These are phyloP conservation scores for Nicotiana rustica DNA, from an alignment of 305 asterid species.

Conservation along the genomic window DNA sequence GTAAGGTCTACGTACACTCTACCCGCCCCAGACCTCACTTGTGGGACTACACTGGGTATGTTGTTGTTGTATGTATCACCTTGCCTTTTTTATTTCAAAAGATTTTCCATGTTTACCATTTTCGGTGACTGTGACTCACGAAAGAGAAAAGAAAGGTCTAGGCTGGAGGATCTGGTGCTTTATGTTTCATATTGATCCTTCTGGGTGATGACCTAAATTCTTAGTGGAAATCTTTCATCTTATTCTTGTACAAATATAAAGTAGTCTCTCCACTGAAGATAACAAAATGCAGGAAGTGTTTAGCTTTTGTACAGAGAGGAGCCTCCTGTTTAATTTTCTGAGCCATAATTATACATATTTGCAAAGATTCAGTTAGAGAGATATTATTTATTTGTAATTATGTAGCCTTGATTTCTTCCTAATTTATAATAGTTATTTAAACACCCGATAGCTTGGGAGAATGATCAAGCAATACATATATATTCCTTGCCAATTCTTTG, in stretches of 20 bases:
- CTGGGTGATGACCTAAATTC: neutral
- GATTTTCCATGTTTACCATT: neutral
- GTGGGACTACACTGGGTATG: no score
- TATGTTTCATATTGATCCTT: neutral
- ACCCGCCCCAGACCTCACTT: no score
- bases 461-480: conserved; percentile 11
- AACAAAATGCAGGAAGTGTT: neutral
- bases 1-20: no score
- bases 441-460: neutral
- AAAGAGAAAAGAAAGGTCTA: neutral
- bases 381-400: no score
- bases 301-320: neutral
- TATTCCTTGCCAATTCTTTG: conserved; percentile 7
- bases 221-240: neutral
- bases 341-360: neutral
- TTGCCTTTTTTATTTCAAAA: neutral
- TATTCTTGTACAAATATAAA: neutral
- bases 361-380: no score
- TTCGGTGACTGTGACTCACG: neutral
- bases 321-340: neutral
- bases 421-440: neutral
- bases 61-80: no score
- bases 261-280: neutral
- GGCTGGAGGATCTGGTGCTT: neutral
- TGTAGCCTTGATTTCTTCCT: no score